These are phyloP conservation scores for Xerocomellus chrysenteron DNA, from an alignment of 768 basidiomycete species.

Conservation along the genomic window DNA sequence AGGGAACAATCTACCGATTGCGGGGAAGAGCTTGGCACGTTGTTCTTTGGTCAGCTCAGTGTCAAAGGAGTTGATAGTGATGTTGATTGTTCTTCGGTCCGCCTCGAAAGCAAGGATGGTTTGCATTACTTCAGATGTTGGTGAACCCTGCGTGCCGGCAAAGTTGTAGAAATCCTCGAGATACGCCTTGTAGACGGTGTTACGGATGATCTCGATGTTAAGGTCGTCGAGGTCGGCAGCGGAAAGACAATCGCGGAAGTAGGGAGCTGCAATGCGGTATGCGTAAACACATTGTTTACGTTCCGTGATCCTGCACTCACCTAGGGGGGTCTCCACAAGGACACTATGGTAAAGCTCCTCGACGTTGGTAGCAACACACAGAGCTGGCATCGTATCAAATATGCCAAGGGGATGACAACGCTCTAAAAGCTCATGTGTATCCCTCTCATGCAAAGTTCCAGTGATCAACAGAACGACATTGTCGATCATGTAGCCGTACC, in stretches of 20 bases:
- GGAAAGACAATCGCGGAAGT: constrained; percentile 94
- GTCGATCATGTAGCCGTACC: constrained; percentile 99
- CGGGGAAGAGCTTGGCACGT: constrained; percentile 90
- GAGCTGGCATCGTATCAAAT: constrained; percentile 97
- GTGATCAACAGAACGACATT: constrained; percentile 97
- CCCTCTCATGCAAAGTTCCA: constrained; percentile 94
- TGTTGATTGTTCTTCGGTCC: constrained; percentile 94
- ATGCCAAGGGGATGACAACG: constrained; percentile 96
- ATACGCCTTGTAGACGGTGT: constrained; percentile 98
- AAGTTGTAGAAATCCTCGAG: constrained; percentile 95
- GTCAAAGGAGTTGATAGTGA: constrained; percentile 98
- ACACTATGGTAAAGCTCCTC: constrained; percentile 98
- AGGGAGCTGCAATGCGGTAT: constrained; percentile 59
- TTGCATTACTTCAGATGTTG: constrained; percentile 91
- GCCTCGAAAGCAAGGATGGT: constrained; percentile 93
- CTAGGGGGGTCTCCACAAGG: constrained; percentile 94
- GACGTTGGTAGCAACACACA: constrained; percentile 98
- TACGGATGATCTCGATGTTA: constrained; percentile 99
- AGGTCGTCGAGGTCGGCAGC: constrained; percentile 97
- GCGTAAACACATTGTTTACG: constrained; percentile 3
- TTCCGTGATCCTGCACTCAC: constrained; percentile 45
- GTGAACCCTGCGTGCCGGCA: constrained; percentile 72
- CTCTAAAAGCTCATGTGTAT: constrained; percentile 94
- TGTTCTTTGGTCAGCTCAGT: constrained; percentile 95
- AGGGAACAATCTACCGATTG: constrained; percentile 90